A percentile compares a stretch with the other conserved stretches of the same genome.
phyloP scores from a whole-genome alignment of 106 monocot species.

The Phalaenopsis aphrodite region DNA sequence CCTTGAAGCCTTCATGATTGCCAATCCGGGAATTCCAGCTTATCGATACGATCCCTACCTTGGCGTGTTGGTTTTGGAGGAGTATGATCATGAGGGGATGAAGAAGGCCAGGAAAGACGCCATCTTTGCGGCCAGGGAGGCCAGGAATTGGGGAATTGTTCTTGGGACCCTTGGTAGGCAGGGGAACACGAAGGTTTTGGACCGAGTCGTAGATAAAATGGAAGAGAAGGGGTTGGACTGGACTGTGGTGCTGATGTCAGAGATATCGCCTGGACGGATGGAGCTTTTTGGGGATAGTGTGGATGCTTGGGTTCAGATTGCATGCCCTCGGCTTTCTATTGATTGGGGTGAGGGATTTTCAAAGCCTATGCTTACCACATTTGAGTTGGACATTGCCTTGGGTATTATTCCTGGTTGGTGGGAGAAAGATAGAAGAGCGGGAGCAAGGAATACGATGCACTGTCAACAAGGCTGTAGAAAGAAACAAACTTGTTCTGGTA shows the following conservation, averaged over 20 bases:
- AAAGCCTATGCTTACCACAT: slow-evolving; percentile 82
- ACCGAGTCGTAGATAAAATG: slow-evolving; percentile 59
- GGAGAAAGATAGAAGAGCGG: slow-evolving; percentile 43
- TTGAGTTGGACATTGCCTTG: slow-evolving; percentile 86
- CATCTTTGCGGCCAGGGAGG: slow-evolving; percentile 50
- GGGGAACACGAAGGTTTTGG: slow-evolving; percentile 71
- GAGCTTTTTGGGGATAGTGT: slow-evolving; percentile 73
- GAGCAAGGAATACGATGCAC: neutral
- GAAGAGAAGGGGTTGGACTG: slow-evolving; percentile 77
- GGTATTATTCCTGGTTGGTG: slow-evolving; percentile 86
- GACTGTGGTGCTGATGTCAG: slow-evolving; percentile 89
- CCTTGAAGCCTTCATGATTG: slow-evolving; percentile 98
- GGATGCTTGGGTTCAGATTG: slow-evolving; percentile 99
- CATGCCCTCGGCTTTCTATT: slow-evolving; percentile 89
- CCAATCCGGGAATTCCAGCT: slow-evolving; percentile 64
- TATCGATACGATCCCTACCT: slow-evolving; percentile 88
- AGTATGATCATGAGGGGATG: slow-evolving; percentile 86
- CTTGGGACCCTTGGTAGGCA: slow-evolving; percentile 91
- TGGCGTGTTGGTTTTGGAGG: slow-evolving; percentile 61
- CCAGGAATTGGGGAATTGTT: slow-evolving; percentile 76
- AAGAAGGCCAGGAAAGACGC: slow-evolving; percentile 64
- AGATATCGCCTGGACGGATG: slow-evolving; percentile 79
- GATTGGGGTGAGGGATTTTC: slow-evolving; percentile 97
- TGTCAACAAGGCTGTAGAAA: neutral
- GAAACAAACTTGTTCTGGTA: slow-evolving; percentile 13